phyloP scores from a whole-genome alignment of 257 asterid genomes.

The Nicotiana obtusifolia region DNA sequence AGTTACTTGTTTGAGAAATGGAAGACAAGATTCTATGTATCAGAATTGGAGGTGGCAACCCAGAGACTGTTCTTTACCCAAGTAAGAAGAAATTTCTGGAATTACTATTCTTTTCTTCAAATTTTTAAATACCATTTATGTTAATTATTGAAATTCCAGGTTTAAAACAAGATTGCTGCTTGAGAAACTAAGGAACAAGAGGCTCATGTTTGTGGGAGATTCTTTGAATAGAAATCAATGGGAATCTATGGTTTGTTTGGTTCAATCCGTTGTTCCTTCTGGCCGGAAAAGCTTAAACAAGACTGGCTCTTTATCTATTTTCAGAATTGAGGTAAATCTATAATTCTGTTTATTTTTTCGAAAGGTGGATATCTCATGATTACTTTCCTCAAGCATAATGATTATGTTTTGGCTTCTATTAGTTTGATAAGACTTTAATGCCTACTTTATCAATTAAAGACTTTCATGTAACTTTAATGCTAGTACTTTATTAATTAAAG shows the following conservation, averaged over 20 bases:
- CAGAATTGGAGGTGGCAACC: conserved; percentile 95
- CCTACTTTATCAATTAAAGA: background rate
- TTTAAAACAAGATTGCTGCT: conserved; percentile 55
- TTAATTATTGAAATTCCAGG: conserved; percentile 26
- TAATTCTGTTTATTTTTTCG: background rate
- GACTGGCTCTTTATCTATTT: conserved; percentile 62
- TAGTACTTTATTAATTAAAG: background rate
- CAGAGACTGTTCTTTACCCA: conserved; percentile 65
- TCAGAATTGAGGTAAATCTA: conserved; percentile 54
- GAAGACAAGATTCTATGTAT: conserved; percentile 51
- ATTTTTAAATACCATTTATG: no score
- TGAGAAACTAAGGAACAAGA: conserved; percentile 72
- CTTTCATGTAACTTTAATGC: background rate
- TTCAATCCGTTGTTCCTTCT: conserved; percentile 48
- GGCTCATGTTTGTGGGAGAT: conserved; percentile 82
- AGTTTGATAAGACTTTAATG: conserved; percentile 3
- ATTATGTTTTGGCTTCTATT: background rate
- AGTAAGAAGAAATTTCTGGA: conserved; percentile 20
- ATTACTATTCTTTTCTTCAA: background rate
- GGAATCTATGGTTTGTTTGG: conserved; percentile 82
- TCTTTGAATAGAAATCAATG: conserved; percentile 76
- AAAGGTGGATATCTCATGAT: background rate
- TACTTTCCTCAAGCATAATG: conserved; percentile 7
- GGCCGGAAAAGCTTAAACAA: conserved; percentile 58
- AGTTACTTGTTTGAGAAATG: conserved; percentile 72